Evolutionary conservation across 352 stramenopile species (phyloP), one percentile per base, ranked within the genome.

Genomic region (Phytophthora nicotianae): DNA sequence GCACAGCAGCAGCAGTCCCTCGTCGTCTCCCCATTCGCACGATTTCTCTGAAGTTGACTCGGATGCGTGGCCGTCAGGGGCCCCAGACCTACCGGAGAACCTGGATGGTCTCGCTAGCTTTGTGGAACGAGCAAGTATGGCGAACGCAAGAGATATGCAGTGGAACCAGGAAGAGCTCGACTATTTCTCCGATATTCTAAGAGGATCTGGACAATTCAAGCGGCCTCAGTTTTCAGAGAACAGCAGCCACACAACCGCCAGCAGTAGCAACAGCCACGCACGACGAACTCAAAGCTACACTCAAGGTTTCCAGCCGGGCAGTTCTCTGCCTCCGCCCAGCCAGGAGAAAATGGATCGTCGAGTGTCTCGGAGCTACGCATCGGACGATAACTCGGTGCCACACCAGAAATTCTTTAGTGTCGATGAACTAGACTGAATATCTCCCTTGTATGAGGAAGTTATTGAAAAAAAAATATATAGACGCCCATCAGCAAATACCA

Each of bases 381-480:
- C 24, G 23, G 65, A 74, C 17, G 54, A 66, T 17, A 58, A 24
- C 21, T 53, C 50, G 11, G 26, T 40, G 27, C 29, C 42, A 16
- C 16, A 60, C 17, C 41, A 75, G 3, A 70, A 83, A 56, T 77
- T 72, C 67, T 86, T 86, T 62, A 82, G 64, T 55, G 75, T 86
- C 29, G 79, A 88, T 38, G 79, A 88, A 45, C 62, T 88, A 26
- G 79, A 88, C 43, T 88, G 58, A 68, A 24, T 24, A 3, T 4
- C 2, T 21, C 27, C 3, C 5, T 29, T 3, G 1, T 21, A 19
- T 13, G 16, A 26, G 17, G 19, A 54, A 27, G 4, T 4, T 35
- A 26, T 23, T 19, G 29, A 35, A 32, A 26, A 48, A n/a, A n/a
- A n/a, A n/a, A n/a, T n/a, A 19, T 46, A 37, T 19, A 24, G 19